Evolutionary conservation across 805 yeast genomes (phyloP).

Genomic region (Saccharomycopsis sp.): DNA sequence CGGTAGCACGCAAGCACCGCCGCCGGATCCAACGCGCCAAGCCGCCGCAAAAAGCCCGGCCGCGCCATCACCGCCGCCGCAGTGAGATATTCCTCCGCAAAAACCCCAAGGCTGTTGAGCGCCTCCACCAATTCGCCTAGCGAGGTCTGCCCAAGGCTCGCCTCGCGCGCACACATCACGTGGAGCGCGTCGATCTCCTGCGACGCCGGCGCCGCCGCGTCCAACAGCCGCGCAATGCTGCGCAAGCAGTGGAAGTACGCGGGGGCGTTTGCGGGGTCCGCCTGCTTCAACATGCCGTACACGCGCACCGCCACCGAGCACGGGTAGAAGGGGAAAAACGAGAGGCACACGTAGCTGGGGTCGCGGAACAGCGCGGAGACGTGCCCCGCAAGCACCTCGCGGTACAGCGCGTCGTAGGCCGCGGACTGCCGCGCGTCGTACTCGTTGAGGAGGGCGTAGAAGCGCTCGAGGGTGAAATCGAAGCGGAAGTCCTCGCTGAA

Average conservation of each 20-base stretch:
- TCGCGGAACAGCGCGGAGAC: too few species aligned
- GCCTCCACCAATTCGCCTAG: slow-evolving; percentile 40
- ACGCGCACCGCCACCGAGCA: slow-evolving; percentile 43
- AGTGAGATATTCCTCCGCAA: slow-evolving; percentile 23
- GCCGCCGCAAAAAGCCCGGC: neutral
- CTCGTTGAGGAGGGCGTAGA: slow-evolving; percentile 26
- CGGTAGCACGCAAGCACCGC: slow-evolving; percentile 30
- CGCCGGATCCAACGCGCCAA: slow-evolving; percentile 23
- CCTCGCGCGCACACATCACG: slow-evolving; percentile 37
- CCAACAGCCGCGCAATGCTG: slow-evolving; percentile 40
- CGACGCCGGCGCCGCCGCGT: slow-evolving; percentile 41
- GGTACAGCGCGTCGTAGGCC: slow-evolving; percentile 21
- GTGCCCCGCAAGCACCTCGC: slow-evolving; percentile 6
- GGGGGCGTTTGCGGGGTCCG: slow-evolving; percentile 42
- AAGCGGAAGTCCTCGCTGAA: slow-evolving; percentile 25
- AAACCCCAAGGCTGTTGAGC: slow-evolving; percentile 30
- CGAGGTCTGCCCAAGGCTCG: slow-evolving; percentile 48
- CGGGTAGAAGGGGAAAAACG: slow-evolving; percentile 41
- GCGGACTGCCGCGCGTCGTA: slow-evolving; percentile 29
- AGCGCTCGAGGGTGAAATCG: slow-evolving; percentile 22
- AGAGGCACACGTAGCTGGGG: slow-evolving; percentile 38
- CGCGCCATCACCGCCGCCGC: neutral
- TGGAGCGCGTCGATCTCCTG: slow-evolving; percentile 26
- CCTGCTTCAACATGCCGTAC: slow-evolving; percentile 34
- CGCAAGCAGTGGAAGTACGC: slow-evolving; percentile 52